Evolutionary conservation across 805 yeast species (phyloP).

Genomic region (Monosporozyma yasuniensis): DNA sequence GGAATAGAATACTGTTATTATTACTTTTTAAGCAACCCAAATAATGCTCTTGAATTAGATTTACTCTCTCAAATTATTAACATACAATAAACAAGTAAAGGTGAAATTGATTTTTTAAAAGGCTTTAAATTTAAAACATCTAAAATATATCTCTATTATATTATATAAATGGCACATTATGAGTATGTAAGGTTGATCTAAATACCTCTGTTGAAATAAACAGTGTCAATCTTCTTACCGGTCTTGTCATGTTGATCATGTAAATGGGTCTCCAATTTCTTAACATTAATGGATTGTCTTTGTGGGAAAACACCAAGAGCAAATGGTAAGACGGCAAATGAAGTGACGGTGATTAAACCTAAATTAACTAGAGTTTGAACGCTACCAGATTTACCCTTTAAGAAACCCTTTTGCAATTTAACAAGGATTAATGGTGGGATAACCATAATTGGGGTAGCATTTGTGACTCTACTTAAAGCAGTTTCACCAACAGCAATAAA

Average conservation of each 20-base stretch:
- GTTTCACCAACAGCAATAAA: constrained; percentile 92
- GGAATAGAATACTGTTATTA: too few relatives aligned
- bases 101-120: too few relatives aligned
- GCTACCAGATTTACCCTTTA: constrained; percentile 59
- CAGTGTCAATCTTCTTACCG: constrained; percentile 49
- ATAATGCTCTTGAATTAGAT: too few relatives aligned
- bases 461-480: constrained; percentile 87
- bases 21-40: too few relatives aligned
- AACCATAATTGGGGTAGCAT: constrained; percentile 97
- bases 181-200: not conserved
- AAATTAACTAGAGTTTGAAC: constrained; percentile 66
- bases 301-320: constrained; percentile 96
- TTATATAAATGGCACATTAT: not conserved
- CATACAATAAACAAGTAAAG: too few relatives aligned
- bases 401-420: constrained; percentile 58
- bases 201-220: constrained; percentile 91
- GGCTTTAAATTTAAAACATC: not conserved
- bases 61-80: too few relatives aligned
- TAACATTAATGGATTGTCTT: constrained; percentile 52
- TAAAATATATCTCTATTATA: not conserved
- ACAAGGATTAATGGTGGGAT: constrained; percentile 84
- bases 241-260: constrained; percentile 48
- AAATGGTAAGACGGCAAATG: constrained; percentile 84
- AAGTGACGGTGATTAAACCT: constrained; percentile 77
- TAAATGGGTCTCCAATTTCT: constrained; percentile 57